Evolutionary conservation across 495 filamentous ascomycete species (phyloP).

Genomic region (Podospora australis): DNA sequence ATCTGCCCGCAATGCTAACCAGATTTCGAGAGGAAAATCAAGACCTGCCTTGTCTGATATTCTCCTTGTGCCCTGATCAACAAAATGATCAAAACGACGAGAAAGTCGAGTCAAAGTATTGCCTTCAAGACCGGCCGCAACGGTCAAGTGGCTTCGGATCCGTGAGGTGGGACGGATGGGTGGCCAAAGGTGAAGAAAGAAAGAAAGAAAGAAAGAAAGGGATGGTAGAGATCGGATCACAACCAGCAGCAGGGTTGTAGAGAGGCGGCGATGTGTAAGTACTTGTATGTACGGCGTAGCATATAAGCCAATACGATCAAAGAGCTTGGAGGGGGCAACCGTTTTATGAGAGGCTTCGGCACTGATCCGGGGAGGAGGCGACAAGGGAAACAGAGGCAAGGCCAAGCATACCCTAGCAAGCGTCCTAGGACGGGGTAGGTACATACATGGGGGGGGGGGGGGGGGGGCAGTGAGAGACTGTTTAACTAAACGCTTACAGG

Average conservation of each 20-base stretch:
- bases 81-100: no score
- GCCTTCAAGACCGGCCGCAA: no score
- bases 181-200: no score
- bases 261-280: conserved; percentile 33
- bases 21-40: not conserved
- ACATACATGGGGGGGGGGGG: no score
- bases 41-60: conserved; percentile 1
- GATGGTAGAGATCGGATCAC: conserved; percentile 33
- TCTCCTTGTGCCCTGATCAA: conserved; percentile 1
- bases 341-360: conserved; percentile 47
- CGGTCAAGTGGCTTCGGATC: no score
- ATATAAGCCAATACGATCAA: conserved; percentile 35
- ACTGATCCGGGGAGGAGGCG: conserved; percentile 35
- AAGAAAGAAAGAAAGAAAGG: no score
- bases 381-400: conserved; percentile 32
- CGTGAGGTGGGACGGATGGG: not conserved
- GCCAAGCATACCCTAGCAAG: conserved; percentile 38
- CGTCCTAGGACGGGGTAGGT: conserved; percentile 35
- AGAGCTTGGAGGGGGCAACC: conserved; percentile 39
- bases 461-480: no score
- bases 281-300: conserved; percentile 46
- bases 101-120: no score
- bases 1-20: not conserved
- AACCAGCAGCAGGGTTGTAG: conserved; percentile 37
- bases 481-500: conserved; percentile 40